Evolutionary conservation across 805 yeast genomes (phyloP), one percentile per base, ranked within the genome.

Genomic region (Barnettozyma sp.): DNA sequence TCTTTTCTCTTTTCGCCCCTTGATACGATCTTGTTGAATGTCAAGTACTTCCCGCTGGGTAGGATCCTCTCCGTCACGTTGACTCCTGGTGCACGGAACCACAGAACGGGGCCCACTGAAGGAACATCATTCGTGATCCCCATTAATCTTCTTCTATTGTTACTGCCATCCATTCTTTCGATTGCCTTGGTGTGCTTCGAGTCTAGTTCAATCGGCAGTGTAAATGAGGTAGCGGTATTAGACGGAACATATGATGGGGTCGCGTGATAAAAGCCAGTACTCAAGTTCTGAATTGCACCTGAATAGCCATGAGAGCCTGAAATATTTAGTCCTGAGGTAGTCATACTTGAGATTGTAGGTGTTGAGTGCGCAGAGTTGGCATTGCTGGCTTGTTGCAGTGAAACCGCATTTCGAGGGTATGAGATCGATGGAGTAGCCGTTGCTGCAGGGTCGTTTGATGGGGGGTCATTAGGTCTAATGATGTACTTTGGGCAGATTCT

Each of bases 41-140:
- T 35, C 16, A 27, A 11, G n/a, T 29, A 28, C 30, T 39, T 38
- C 5, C 40, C 35, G 12, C 34, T 40, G n/a, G 43, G 43, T 7
- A 55, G 38, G 18, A 68, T 38, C 39, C 79, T 52, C 41, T 62
- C 64, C 6, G 60, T 51, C 14, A 73, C 51, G 21, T 65, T 59
- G 9, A 71, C 61, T 18, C 86, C 82, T 3, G 87, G 81, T 1
- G 83, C 74, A 48, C 79, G 67, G 54, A 73, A 80, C 83, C 87
- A 82, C 13, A 82, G 53, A 12, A 74, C 48, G 24, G 76, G 74
- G 11, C 65, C 65, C 24, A 50, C 47, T 18, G 38, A 35, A 10
- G 34, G 22, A 12, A 45, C 35, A 25, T 46, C 41, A 13, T 22
- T 17, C 7, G 39, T 33, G 23, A 48, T 36, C 9, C 52, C 52